Percentiles rank a stretch among this genome's conserved stretches.
Conservation (phyloP, 2,329 filamentous ascomycete genomes). For the Tolypocladium tundrense region DNA sequence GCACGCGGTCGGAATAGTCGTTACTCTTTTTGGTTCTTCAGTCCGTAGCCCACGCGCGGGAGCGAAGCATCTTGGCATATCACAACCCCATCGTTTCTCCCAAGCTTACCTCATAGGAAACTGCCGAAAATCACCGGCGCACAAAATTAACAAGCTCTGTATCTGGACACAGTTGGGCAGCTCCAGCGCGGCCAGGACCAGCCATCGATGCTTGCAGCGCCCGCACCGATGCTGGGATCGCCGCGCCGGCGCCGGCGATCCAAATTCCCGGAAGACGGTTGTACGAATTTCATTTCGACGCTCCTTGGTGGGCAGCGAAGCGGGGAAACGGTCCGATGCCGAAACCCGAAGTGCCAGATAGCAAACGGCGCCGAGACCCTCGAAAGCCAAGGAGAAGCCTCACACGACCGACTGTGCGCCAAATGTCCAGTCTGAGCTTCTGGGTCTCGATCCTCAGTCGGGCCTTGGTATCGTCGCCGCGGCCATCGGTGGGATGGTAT, state of each 20-base stretch:
- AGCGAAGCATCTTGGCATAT: not conserved
- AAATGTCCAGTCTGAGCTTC: not conserved
- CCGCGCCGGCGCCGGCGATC: not conserved
- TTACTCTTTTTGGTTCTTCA: not conserved
- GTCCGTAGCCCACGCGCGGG: no score
- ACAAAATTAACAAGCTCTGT: not conserved
- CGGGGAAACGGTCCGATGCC: no score
- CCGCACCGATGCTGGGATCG: not conserved
- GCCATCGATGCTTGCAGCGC: not conserved
- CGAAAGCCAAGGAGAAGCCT: not conserved
- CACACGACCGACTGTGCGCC: not conserved
- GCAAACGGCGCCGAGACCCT: not conserved
- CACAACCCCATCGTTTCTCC: no score
- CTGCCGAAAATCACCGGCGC: not conserved
- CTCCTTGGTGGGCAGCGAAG: no score
- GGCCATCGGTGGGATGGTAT: not conserved
- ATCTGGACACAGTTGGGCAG: not conserved
- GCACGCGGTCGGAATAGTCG: not conserved
- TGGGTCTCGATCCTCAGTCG: not conserved
- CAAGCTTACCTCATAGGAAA: no score
- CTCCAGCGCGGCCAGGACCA: not conserved
- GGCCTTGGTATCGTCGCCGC: not conserved
- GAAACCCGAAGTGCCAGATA: not conserved
- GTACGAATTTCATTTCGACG: not conserved
- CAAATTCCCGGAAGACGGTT: not conserved